phyloP scores from a whole-genome alignment of 768 basidiomycete species.

The Lyophyllum decastes region DNA sequence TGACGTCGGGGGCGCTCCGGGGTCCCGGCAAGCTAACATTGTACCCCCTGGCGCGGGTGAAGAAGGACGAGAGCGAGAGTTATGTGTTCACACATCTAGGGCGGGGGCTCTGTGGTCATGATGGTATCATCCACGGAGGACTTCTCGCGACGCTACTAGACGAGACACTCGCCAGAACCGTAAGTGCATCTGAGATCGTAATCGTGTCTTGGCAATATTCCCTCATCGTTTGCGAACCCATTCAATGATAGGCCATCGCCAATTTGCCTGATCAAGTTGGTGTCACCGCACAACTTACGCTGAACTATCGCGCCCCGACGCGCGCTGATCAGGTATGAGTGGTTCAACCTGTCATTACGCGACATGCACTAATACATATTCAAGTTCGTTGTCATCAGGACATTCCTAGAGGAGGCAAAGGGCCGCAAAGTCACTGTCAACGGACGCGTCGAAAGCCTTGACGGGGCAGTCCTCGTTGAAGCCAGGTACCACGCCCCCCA shows the following conservation, averaged over 20 bases:
- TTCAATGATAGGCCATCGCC: slow-evolving; percentile 65
- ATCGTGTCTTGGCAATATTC: not conserved
- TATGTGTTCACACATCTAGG: slow-evolving; percentile 80
- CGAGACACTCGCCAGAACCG: slow-evolving; percentile 80
- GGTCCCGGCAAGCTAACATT: slow-evolving; percentile 88
- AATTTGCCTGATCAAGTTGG: slow-evolving; percentile 89
- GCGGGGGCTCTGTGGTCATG: slow-evolving; percentile 85
- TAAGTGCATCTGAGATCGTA: slow-evolving; percentile 29
- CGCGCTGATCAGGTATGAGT: slow-evolving; percentile 80
- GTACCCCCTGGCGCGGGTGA: slow-evolving; percentile 73
- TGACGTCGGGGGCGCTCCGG: slow-evolving; percentile 83
- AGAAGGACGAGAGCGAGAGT: slow-evolving; percentile 74
- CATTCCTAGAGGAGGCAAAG: slow-evolving; percentile 61
- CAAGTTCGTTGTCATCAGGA: slow-evolving; percentile 83
- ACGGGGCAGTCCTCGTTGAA: slow-evolving; percentile 83
- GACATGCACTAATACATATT: slow-evolving; percentile 3
- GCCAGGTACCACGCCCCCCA: no score
- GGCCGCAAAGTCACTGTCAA: slow-evolving; percentile 79
- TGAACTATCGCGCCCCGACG: slow-evolving; percentile 87
- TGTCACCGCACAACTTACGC: slow-evolving; percentile 83
- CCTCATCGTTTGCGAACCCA: not conserved
- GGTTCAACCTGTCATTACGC: not conserved
- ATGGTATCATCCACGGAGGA: slow-evolving; percentile 95
- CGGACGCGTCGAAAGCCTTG: slow-evolving; percentile 74
- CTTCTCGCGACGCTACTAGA: slow-evolving; percentile 89